Evolutionary conservation across 2,329 filamentous ascomycete species (phyloP).

Genomic region (Simplicillium sp.): DNA sequence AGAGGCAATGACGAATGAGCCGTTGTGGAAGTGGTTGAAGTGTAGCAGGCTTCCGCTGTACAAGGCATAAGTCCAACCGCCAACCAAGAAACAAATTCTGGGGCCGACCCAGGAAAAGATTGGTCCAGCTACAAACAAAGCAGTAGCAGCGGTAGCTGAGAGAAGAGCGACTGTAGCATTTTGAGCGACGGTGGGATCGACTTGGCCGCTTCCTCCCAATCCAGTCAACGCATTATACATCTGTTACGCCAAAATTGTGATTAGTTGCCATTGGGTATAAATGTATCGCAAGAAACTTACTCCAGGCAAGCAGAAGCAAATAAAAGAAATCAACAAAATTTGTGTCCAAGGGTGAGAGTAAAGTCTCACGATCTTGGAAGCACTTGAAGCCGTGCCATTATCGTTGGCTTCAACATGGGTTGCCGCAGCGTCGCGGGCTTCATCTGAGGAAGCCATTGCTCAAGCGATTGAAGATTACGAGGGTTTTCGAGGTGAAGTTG

Average conservation of each 20-base stretch:
- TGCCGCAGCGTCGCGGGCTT: neutral
- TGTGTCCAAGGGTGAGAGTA: conserved; percentile 37
- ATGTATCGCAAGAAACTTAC: conserved; percentile 16
- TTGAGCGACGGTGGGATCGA: conserved; percentile 32
- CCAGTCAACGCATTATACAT: conserved; percentile 38
- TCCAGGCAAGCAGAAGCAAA: conserved; percentile 37
- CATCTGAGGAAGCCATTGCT: no score
- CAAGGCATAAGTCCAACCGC: conserved; percentile 34
- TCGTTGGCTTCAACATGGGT: neutral
- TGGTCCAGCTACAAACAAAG: conserved; percentile 32
- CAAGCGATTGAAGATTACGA: no score
- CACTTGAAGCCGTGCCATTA: conserved; percentile 4
- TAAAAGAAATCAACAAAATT: conserved; percentile 36
- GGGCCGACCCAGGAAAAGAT: conserved; percentile 32
- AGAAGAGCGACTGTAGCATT: conserved; percentile 35
- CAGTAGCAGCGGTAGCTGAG: conserved; percentile 29
- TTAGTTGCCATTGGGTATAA: neutral
- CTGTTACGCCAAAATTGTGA: conserved; percentile 11
- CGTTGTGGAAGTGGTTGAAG: conserved; percentile 29
- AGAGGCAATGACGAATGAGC: conserved; percentile 31
- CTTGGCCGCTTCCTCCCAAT: conserved; percentile 34
- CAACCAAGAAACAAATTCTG: conserved; percentile 29
- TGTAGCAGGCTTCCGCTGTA: conserved; percentile 33
- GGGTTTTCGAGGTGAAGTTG: neutral
- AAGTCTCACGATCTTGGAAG: conserved; percentile 14